Percentiles rank a stretch among this genome's conserved stretches.
Evolutionary conservation across 1,284 basidiomycete genomes (phyloP).

Genomic region (Cryptococcus maquisensis): DNA sequence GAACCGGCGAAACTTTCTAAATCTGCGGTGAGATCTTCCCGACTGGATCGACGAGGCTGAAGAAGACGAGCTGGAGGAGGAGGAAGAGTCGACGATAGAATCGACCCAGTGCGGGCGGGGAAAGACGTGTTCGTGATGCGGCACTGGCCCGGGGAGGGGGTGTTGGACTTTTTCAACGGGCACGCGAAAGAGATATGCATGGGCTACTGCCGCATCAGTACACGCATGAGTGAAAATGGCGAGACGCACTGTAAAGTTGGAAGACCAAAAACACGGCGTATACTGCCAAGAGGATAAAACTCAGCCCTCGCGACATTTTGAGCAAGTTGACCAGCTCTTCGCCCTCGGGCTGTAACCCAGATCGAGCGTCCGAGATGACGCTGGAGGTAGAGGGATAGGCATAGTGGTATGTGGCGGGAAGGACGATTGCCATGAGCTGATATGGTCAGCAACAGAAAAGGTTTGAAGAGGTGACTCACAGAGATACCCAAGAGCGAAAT

Average conservation of each 20-base stretch:
- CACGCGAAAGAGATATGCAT: constrained; percentile 57
- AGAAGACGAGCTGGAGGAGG: constrained; percentile 31
- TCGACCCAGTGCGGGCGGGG: constrained; percentile 46
- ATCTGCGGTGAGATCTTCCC: constrained; percentile 7
- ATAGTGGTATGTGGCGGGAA: constrained; percentile 66
- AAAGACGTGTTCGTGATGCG: constrained; percentile 39
- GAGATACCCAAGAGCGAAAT: constrained; percentile 72
- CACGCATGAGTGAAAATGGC: background rate
- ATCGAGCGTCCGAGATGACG: constrained; percentile 17
- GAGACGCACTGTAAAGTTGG: constrained; percentile 54
- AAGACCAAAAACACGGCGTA: constrained; percentile 50
- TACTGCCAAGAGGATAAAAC: constrained; percentile 58
- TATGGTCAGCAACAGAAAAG: background rate
- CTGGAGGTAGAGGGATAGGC: constrained; percentile 35
- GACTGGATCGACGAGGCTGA: constrained; percentile 9
- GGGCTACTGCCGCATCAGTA: constrained; percentile 28
- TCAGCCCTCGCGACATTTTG: constrained; percentile 52
- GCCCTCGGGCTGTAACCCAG: constrained; percentile 21
- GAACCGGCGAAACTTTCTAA: constrained; percentile 24
- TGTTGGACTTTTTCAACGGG: constrained; percentile 22
- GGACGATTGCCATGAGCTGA: constrained; percentile 58
- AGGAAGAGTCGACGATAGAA: constrained; percentile 33
- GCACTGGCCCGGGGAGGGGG: constrained; percentile 37
- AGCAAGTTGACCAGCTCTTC: constrained; percentile 44
- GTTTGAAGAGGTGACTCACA: constrained; percentile 53